Conservation (phyloP, 345 rosid species). For the Schrenkiella parvula region DNA sequence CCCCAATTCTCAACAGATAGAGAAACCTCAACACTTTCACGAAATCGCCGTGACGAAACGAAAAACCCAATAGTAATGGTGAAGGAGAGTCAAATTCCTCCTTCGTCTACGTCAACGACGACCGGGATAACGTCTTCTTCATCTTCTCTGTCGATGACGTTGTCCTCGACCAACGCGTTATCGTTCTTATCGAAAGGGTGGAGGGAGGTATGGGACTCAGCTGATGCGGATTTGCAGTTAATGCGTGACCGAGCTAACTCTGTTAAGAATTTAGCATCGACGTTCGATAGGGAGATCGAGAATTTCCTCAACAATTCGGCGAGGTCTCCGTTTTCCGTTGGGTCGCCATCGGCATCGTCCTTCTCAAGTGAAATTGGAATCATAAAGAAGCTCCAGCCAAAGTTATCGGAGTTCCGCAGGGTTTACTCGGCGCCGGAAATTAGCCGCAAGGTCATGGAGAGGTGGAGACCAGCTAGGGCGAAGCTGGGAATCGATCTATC, state of each 20-base stretch:
- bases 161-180: slow-evolving; percentile 56
- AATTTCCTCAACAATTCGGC: slow-evolving; percentile 66
- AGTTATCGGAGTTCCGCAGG: slow-evolving; percentile 79
- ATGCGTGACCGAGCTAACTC: slow-evolving; percentile 84
- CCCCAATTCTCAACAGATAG: not conserved
- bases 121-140: not conserved
- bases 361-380: slow-evolving; percentile 56
- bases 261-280: slow-evolving; percentile 74
- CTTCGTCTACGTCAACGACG: slow-evolving; percentile 31
- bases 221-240: slow-evolving; percentile 87
- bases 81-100: slow-evolving; percentile 32
- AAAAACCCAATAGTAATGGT: slow-evolving; percentile 42
- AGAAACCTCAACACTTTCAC: slow-evolving; percentile 14
- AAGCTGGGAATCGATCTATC: slow-evolving; percentile 74
- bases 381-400: slow-evolving; percentile 87
- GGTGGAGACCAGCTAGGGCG: slow-evolving; percentile 68
- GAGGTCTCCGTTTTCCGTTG: slow-evolving; percentile 53
- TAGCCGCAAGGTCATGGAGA: slow-evolving; percentile 79
- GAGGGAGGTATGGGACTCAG: slow-evolving; percentile 89
- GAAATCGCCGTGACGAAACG: slow-evolving; percentile 23
- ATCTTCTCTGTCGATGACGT: slow-evolving; percentile 35
- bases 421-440: slow-evolving; percentile 92
- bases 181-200: slow-evolving; percentile 81
- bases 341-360: slow-evolving; percentile 41
- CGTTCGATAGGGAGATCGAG: slow-evolving; percentile 87